Conservation (phyloP, 805 yeast genomes). For the Candida mattraensis region DNA sequence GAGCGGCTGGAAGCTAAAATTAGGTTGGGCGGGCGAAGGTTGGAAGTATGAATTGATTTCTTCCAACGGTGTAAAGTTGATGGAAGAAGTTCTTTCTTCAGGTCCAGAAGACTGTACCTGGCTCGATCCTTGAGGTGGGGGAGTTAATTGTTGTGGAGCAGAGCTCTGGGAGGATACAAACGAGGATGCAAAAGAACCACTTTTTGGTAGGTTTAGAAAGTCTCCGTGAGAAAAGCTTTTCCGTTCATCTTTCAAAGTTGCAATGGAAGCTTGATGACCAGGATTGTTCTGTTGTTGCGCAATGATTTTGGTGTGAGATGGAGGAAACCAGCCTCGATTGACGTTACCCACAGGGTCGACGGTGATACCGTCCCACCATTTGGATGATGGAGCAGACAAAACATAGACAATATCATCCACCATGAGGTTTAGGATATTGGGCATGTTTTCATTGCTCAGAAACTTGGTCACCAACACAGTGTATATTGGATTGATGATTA, state of each 20-base stretch:
- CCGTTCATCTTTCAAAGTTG: conserved; percentile 16
- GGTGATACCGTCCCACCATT: conserved; percentile 88
- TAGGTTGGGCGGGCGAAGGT: conserved; percentile 24
- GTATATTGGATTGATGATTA: conserved; percentile 47
- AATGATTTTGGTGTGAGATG: conserved; percentile 51
- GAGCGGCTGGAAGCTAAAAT: conserved; percentile 38
- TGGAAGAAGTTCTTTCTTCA: conserved; percentile 9
- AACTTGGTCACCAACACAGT: conserved; percentile 60
- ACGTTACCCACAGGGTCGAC: conserved; percentile 39
- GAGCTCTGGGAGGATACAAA: conserved; percentile 10
- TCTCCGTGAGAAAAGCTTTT: conserved; percentile 5
- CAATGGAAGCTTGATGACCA: conserved; percentile 16
- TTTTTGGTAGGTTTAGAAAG: conserved; percentile 5
- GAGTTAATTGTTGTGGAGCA: conserved; percentile 3
- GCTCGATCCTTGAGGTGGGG: conserved; percentile 7
- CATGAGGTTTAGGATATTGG: conserved; percentile 50
- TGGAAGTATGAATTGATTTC: conserved; percentile 30
- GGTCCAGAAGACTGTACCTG: neutral
- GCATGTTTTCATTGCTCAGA: conserved; percentile 48
- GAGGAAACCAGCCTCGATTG: conserved; percentile 86
- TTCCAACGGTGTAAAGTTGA: conserved; percentile 26
- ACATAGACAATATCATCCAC: conserved; percentile 76
- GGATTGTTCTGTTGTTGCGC: conserved; percentile 6
- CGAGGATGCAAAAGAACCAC: conserved; percentile 13
- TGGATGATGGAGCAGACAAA: conserved; percentile 56